Evolutionary conservation across 1,284 basidiomycete species (phyloP).

Genomic region (Ustilago tritici): DNA sequence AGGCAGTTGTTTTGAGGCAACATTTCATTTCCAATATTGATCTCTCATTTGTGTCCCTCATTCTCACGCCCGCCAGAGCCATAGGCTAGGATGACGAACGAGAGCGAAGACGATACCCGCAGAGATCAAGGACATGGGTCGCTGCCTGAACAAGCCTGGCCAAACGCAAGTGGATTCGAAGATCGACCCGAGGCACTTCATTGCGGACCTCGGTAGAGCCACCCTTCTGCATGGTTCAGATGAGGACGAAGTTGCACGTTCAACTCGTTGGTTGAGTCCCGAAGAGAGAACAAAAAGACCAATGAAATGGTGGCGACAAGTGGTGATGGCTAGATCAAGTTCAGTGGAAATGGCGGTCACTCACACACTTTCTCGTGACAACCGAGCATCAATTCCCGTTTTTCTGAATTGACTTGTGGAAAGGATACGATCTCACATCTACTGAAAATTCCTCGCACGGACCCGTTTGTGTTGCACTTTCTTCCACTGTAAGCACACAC

Average conservation of each 20-base stretch:
- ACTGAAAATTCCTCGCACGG: conserved; percentile 2
- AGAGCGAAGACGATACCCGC: not conserved
- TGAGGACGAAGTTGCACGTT: not conserved
- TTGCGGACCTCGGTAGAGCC: not conserved
- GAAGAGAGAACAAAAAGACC: not conserved
- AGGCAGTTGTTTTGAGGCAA: not conserved
- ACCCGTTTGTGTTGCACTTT: conserved; percentile 4
- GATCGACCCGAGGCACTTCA: not conserved
- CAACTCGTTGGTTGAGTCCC: too few relatives aligned
- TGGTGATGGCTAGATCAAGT: not conserved
- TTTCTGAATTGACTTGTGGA: not conserved
- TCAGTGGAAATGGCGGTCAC: not conserved
- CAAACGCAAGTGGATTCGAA: not conserved
- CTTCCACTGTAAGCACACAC: conserved; percentile 5
- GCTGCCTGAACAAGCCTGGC: not conserved
- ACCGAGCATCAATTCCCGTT: not conserved
- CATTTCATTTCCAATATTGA: not conserved
- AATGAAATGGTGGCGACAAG: not conserved
- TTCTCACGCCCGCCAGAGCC: not conserved
- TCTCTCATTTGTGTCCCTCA: not conserved
- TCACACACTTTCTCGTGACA: not conserved
- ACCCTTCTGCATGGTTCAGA: not conserved
- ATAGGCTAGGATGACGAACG: not conserved
- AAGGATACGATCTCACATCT: not conserved
- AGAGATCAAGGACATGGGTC: not conserved